Evolutionary conservation across 495 filamentous ascomycete species (phyloP).

Genomic region (Penicillium taxi): DNA sequence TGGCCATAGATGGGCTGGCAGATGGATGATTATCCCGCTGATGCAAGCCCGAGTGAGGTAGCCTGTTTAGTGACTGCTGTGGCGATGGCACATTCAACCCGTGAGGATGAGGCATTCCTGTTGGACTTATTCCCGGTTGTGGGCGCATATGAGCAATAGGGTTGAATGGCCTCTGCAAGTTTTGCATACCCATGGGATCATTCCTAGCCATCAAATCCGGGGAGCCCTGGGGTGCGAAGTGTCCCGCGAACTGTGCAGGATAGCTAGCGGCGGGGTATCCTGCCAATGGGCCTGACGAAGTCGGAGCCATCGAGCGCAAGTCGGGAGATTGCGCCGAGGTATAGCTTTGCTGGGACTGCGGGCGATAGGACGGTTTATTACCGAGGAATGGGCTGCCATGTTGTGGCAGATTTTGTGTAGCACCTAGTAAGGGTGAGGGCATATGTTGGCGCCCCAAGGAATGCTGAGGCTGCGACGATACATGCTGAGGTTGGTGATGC

Average conservation of each 20-base stretch:
- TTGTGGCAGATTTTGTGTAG: conserved; percentile 22
- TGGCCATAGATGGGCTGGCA: conserved; percentile 23
- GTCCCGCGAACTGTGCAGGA: conserved; percentile 22
- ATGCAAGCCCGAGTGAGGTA: conserved; percentile 24
- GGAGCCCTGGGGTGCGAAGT: conserved; percentile 28
- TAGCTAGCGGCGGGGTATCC: conserved; percentile 27
- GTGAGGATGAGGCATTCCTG: conserved; percentile 25
- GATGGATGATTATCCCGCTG: conserved; percentile 25
- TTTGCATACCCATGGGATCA: conserved; percentile 29
- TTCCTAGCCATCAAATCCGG: conserved; percentile 29
- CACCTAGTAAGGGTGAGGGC: conserved; percentile 28
- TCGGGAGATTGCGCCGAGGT: conserved; percentile 27
- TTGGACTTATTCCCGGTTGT: conserved; percentile 23
- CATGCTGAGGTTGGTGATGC: conserved; percentile 7
- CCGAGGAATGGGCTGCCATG: conserved; percentile 22
- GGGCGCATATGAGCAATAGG: conserved; percentile 28
- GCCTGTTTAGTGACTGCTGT: conserved; percentile 30
- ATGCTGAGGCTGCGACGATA: conserved; percentile 11
- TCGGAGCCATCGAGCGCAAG: conserved; percentile 33
- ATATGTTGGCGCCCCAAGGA: conserved; percentile 21
- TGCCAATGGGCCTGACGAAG: conserved; percentile 26
- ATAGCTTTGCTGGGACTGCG: conserved; percentile 25
- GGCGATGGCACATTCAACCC: conserved; percentile 29
- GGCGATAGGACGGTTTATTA: conserved; percentile 23
- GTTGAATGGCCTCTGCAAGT: conserved; percentile 29